These are phyloP conservation scores for Cadophora gregata DNA, from an alignment of 2,329 filamentous ascomycete genomes.

Conservation along the genomic window DNA sequence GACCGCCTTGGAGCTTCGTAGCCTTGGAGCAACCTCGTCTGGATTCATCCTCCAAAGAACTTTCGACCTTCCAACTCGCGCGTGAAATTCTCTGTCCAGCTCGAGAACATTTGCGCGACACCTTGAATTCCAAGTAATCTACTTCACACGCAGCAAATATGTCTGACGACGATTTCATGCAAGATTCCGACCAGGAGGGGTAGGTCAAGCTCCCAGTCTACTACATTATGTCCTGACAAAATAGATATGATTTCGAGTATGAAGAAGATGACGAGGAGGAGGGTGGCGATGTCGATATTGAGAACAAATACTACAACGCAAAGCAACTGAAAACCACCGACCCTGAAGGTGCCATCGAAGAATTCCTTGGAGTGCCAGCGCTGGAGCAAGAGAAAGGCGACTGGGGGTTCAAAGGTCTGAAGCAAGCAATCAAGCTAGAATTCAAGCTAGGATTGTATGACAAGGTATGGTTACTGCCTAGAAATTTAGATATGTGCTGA, in stretches of 20 bases:
- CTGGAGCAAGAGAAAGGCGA: constrained; percentile 92
- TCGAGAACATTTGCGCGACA: neutral
- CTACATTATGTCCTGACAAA: constrained; percentile 30
- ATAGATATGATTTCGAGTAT: constrained; percentile 93
- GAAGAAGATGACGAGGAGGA: constrained; percentile 90
- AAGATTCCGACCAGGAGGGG: constrained; percentile 87
- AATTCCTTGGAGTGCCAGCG: constrained; percentile 87
- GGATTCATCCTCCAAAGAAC: neutral
- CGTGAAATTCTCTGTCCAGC: neutral
- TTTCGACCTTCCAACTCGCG: neutral
- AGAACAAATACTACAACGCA: constrained; percentile 99
- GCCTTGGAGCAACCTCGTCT: constrained; percentile 18
- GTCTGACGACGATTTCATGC: constrained; percentile 86
- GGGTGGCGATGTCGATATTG: constrained; percentile 88
- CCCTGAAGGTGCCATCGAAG: constrained; percentile 85
- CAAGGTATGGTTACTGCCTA: constrained; percentile 59
- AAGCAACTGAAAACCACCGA: constrained; percentile 93
- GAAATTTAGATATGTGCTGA: constrained; percentile 19
- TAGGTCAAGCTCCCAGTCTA: constrained; percentile 50
- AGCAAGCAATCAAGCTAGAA: constrained; percentile 97
- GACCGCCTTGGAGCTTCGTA: constrained; percentile 9
- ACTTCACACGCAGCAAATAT: constrained; percentile 44
- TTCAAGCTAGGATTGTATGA: constrained; percentile 91
- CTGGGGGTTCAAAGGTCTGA: constrained; percentile 98
- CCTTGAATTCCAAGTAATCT: neutral